Conservation (phyloP, 805 yeast species). For the Yamadazyma philogaea region DNA sequence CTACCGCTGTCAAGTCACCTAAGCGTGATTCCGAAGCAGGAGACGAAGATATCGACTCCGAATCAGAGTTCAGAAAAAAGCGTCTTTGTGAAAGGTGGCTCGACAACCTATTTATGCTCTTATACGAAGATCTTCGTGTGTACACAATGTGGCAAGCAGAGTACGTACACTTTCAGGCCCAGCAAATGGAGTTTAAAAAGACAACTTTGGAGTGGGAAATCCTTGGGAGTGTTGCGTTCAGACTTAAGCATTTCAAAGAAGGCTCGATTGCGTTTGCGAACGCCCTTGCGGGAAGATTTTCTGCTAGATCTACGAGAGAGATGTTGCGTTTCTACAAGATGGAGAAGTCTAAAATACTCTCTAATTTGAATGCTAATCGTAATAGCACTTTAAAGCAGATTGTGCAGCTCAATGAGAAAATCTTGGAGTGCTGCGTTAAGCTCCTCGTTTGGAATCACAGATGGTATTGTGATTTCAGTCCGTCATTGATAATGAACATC, state of each 20-base stretch:
- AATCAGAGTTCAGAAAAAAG: slow-evolving; percentile 55
- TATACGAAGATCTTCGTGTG: slow-evolving; percentile 71
- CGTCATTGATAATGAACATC: slow-evolving; percentile 57
- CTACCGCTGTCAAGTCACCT: slow-evolving; percentile 39
- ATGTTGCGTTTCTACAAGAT: slow-evolving; percentile 61
- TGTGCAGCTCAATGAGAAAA: slow-evolving; percentile 48
- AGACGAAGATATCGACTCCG: slow-evolving; percentile 17
- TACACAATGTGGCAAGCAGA: slow-evolving; percentile 95
- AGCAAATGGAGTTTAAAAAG: slow-evolving; percentile 74
- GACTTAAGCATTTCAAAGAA: slow-evolving; percentile 83
- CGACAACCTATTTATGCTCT: slow-evolving; percentile 64
- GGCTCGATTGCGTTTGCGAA: slow-evolving; percentile 80
- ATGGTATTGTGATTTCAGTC: slow-evolving; percentile 92
- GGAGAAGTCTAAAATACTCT: slow-evolving; percentile 41
- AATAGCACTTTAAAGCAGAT: slow-evolving; percentile 28
- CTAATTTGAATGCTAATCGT: slow-evolving; percentile 16
- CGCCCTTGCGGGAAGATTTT: slow-evolving; percentile 71
- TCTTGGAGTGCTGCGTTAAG: slow-evolving; percentile 69
- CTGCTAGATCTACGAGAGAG: slow-evolving; percentile 74
- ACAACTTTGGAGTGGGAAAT: slow-evolving; percentile 89
- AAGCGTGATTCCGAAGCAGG: slow-evolving; percentile 15
- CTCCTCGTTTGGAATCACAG: slow-evolving; percentile 97
- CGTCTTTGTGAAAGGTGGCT: slow-evolving; percentile 73
- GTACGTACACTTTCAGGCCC: slow-evolving; percentile 81
- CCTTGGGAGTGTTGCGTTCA: slow-evolving; percentile 77